Evolutionary conservation across 1,284 basidiomycete genomes (phyloP).

Genomic region (Leccinum angustisporum): DNA sequence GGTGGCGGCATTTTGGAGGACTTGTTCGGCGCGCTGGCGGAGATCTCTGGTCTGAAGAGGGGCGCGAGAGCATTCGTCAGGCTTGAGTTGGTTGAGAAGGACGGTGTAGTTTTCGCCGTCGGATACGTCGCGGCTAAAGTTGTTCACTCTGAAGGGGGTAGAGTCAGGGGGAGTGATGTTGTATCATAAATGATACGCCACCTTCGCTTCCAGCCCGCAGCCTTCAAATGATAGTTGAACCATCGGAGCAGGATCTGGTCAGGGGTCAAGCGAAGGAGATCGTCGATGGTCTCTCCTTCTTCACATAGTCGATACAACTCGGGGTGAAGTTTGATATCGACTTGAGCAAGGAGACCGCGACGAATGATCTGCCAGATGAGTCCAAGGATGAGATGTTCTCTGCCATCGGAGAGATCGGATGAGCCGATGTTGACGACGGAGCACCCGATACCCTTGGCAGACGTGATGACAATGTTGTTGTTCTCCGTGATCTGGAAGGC

Average conservation of each 20-base stretch:
- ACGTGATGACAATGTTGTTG: conserved; percentile 99
- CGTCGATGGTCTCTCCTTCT: conserved; percentile 95
- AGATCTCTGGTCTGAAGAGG: conserved; percentile 88
- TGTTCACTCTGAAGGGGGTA: conserved; percentile 71
- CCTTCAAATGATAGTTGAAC: conserved; percentile 99
- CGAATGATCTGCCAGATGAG: conserved; percentile 99
- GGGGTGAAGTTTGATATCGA: conserved; percentile 97
- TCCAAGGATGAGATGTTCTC: conserved; percentile 97
- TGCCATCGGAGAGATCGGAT: conserved; percentile 87
- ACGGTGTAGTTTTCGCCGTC: conserved; percentile 98
- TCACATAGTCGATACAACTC: conserved; percentile 95
- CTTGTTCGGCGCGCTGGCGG: conserved; percentile 84
- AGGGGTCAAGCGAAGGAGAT: conserved; percentile 89
- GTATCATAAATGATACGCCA: conserved; percentile 33
- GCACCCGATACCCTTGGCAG: conserved; percentile 96
- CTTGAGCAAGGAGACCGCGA: conserved; percentile 88
- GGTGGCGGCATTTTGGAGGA: conserved; percentile 89
- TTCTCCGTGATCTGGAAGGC: conserved; percentile 99
- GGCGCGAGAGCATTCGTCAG: conserved; percentile 88
- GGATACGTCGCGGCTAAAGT: conserved; percentile 93
- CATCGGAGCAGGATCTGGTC: conserved; percentile 96
- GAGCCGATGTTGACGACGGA: conserved; percentile 99
- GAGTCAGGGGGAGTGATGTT: conserved; percentile 8
- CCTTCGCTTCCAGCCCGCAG: conserved; percentile 88
- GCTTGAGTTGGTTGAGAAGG: conserved; percentile 93